These are phyloP conservation scores for Coprinopsis cinerea DNA, from an alignment of 768 basidiomycete genomes.

Conservation along the genomic window DNA sequence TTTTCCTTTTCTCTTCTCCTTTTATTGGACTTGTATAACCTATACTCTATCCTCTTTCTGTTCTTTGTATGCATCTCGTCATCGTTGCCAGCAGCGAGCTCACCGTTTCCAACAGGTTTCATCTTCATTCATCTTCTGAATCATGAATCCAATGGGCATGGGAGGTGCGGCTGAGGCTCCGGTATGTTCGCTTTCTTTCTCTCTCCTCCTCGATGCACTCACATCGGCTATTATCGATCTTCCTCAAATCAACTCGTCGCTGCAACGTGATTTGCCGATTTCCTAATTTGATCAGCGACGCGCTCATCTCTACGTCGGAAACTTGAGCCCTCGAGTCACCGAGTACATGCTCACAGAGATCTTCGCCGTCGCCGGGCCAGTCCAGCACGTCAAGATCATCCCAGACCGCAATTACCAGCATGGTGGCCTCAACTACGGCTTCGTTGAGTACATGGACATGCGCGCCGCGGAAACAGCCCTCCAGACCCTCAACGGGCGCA, in stretches of 20 bases:
- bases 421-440: slow-evolving; percentile 98
- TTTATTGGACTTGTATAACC: slow-evolving; percentile 54
- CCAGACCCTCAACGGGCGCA: slow-evolving; percentile 95
- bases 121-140: slow-evolving; percentile 49
- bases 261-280: slow-evolving; percentile 17
- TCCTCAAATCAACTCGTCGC: slow-evolving; percentile 16
- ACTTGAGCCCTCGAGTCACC: slow-evolving; percentile 94
- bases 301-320: slow-evolving; percentile 98
- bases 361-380: slow-evolving; percentile 93
- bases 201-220: slow-evolving; percentile 16
- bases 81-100: slow-evolving; percentile 9
- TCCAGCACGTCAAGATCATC: slow-evolving; percentile 99
- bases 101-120: slow-evolving; percentile 34
- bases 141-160: slow-evolving; percentile 79
- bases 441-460: slow-evolving; percentile 99
- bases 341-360: slow-evolving; percentile 99
- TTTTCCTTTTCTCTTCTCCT: slow-evolving; percentile 39
- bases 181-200: slow-evolving; percentile 43
- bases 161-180: slow-evolving; percentile 68
- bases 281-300: slow-evolving; percentile 50
- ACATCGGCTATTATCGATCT: slow-evolving; percentile 16
- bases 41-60: slow-evolving; percentile 44
- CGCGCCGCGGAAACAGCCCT: slow-evolving; percentile 98
- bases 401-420: slow-evolving; percentile 99
- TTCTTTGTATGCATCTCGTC: slow-evolving; percentile 42